Evolutionary conservation across 192 early-diverging fungal genomes (phyloP).

Genomic region (Spinellus fusiger): DNA sequence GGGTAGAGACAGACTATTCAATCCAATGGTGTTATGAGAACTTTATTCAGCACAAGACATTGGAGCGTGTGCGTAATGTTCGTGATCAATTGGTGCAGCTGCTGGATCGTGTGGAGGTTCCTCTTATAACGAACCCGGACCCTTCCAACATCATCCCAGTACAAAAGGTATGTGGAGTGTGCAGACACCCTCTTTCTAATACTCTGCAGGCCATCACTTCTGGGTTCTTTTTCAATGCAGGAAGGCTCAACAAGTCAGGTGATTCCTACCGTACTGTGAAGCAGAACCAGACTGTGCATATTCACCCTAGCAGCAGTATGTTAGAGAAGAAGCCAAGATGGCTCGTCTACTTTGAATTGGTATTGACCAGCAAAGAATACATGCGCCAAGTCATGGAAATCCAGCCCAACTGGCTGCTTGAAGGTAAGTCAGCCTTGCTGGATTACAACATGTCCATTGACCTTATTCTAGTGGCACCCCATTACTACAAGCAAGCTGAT

Average conservation of each 20-base stretch:
- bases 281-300: conserved; percentile 82
- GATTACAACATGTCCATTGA: neutral
- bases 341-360: conserved; percentile 89
- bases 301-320: conserved; percentile 85
- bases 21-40: conserved; percentile 97
- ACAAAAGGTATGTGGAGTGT: conserved; percentile 80
- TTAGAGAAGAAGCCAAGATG: conserved; percentile 79
- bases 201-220: conserved; percentile 65
- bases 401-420: conserved; percentile 76
- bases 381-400: conserved; percentile 95
- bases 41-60: conserved; percentile 88
- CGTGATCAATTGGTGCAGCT: conserved; percentile 90
- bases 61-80: conserved; percentile 86
- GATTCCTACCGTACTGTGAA: conserved; percentile 91
- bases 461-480: conserved; percentile 54
- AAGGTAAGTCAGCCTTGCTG: conserved; percentile 40
- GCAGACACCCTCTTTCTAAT: neutral
- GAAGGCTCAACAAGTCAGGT: conserved; percentile 75
- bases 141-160: conserved; percentile 81
- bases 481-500: conserved; percentile 71
- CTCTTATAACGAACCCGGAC: conserved; percentile 75
- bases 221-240: conserved; percentile 96
- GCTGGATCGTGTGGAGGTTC: conserved; percentile 89
- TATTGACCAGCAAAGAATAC: conserved; percentile 90
- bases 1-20: conserved; percentile 85